Evolutionary conservation across 768 basidiomycete species (phyloP).

Genomic region (Nidularia sp.): DNA sequence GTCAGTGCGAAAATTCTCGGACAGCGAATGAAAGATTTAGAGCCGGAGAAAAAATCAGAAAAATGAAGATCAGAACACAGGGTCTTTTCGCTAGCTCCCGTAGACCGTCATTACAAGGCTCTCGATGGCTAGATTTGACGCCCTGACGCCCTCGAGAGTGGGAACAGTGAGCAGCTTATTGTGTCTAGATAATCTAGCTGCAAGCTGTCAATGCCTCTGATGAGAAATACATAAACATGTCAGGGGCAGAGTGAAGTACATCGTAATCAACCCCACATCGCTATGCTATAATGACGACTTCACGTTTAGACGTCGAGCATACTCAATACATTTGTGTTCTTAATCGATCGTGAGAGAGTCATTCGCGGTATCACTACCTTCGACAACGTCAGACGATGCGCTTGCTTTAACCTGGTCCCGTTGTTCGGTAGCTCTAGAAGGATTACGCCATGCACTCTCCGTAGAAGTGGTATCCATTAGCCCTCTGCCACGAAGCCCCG

Average conservation of each 20-base stretch:
- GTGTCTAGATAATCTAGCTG: conserved; percentile 7
- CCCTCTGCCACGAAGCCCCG: background rate
- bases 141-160: conserved; percentile 6
- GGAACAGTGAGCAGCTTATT: conserved; percentile 17
- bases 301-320: background rate
- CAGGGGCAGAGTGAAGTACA: background rate
- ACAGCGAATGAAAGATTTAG: conserved; percentile 44
- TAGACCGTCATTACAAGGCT: background rate
- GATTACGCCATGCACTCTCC: conserved; percentile 2
- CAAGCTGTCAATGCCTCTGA: conserved; percentile 1
- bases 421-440: conserved; percentile 3
- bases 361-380: conserved; percentile 12
- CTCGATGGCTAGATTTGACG: background rate
- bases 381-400: conserved; percentile 8
- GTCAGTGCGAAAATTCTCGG: conserved; percentile 80
- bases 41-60: conserved; percentile 30
- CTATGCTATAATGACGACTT: background rate
- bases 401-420: conserved; percentile 2
- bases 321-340: conserved; percentile 1
- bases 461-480: background rate
- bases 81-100: conserved; percentile 4
- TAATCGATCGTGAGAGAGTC: conserved; percentile 17
- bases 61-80: conserved; percentile 17
- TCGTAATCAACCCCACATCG: background rate
- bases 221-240: conserved; percentile 3